Evolutionary conservation across 2,329 filamentous ascomycete genomes (phyloP).

Genomic region (Paramyrothecium roridum): DNA sequence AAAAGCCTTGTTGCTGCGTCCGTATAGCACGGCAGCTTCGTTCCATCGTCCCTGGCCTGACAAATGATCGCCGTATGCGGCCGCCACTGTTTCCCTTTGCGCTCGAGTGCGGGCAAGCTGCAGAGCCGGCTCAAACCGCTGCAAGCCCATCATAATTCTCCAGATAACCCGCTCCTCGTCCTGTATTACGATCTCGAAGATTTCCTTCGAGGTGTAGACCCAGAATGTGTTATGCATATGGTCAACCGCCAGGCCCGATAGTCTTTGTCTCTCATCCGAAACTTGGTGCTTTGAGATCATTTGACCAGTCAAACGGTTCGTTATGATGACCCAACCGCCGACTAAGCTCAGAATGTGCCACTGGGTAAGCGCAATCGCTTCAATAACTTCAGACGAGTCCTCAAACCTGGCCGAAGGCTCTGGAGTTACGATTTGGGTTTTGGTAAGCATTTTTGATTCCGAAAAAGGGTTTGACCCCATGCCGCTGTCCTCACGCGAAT

Average conservation of each 20-base stretch:
- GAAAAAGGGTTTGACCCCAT: conserved; percentile 73
- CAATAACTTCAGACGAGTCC: conserved; percentile 67
- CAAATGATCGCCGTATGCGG: conserved; percentile 81
- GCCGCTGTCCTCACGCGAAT: conserved; percentile 54
- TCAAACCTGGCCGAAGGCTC: conserved; percentile 63
- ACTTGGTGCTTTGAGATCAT: conserved; percentile 87
- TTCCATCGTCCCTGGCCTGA: conserved; percentile 76
- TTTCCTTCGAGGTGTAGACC: conserved; percentile 87
- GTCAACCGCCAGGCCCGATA: conserved; percentile 83
- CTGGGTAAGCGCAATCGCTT: conserved; percentile 81
- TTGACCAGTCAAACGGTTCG: conserved; percentile 82
- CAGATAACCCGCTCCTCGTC: conserved; percentile 92
- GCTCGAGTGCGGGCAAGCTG: conserved; percentile 75
- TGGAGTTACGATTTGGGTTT: conserved; percentile 69
- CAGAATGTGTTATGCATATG: conserved; percentile 95
- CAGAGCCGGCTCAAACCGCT: conserved; percentile 85
- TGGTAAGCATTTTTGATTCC: conserved; percentile 73
- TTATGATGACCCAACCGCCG: conserved; percentile 78
- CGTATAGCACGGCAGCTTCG: conserved; percentile 87
- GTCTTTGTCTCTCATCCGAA: conserved; percentile 72
- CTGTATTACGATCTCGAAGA: conserved; percentile 87
- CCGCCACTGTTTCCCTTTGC: conserved; percentile 89
- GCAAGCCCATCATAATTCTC: conserved; percentile 84
- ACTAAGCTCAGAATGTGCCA: conserved; percentile 88
- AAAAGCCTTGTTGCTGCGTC: conserved; percentile 93